Base-by-base conservation (phyloP, 2,329 filamentous ascomycete genomes). In the Metarhizium humberi region DNA sequence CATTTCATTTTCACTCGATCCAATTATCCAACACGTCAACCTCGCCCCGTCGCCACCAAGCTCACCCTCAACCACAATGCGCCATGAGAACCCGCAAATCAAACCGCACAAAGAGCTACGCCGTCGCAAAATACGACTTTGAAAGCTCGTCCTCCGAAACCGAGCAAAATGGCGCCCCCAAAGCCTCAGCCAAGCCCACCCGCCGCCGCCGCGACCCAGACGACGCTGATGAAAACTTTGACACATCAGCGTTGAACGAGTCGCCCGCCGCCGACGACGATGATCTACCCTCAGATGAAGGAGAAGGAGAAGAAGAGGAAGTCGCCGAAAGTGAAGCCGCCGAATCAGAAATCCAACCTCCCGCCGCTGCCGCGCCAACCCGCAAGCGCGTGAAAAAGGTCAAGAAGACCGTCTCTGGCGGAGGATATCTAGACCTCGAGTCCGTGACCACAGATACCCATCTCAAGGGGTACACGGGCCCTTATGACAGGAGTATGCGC, bases 21-120 rank as follows among this genome's bases (percentile, higher is more conserved):
- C 32, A 34, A 11, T 25, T 25, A 4, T 34, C 32, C n/a, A 6
- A 29, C 14, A 11, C 20, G 6, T 20, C 45, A 30, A 14, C 20
- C 6, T 30, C 45, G 18, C 20, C 30, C 4, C n/a, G 5, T 48
- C 45, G 18, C n/a, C 30, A 4, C 11, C 20, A 36, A 50, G 25
- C 47, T 18, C 47, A 14, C 16, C 47, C 32, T 45, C 14, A 16
- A 25, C 38, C 45, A 30, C 20, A 48, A 48, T 48, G 45, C 59
- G 63, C 49, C 36, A 73, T 72, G 70, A 67, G 67, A 60, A 71
- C 71, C n/a, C 66, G 71, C 51, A 67, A 55, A 51, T 68, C 71
- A 18, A 72, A 71, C 59, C 69, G 67, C 48, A 62, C 62, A 30
- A 72, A 71, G 53, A 62, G 65, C 42, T 72, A 65, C 54, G 64